Conservation (phyloP, 1,139 yeast species). For the Sugiyamaella novakii region DNA sequence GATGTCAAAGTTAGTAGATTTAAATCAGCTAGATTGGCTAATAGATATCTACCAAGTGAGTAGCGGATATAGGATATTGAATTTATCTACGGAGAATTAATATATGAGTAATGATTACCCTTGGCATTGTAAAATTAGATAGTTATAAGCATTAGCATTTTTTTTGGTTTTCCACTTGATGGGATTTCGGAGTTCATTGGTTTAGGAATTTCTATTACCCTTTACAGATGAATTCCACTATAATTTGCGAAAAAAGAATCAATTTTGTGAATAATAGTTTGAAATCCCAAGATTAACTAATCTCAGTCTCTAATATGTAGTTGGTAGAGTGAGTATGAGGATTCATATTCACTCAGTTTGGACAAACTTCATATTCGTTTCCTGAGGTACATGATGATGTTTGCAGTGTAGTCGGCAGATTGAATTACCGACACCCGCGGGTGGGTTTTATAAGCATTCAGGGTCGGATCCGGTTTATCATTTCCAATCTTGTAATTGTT, state of each 20-base stretch:
- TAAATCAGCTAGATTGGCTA: conserved; percentile 17
- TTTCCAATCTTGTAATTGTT: too few species aligned
- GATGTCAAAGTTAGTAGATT: conserved; percentile 23
- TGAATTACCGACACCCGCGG: too few species aligned
- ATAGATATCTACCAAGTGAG: conserved; percentile 1
- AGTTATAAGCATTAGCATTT: not conserved
- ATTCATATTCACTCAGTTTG: not conserved
- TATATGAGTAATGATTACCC: too few species aligned
- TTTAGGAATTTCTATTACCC: not conserved
- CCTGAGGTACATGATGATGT: too few species aligned
- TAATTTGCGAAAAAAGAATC: too few species aligned
- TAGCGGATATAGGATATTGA: too few species aligned
- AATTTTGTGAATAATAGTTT: too few species aligned
- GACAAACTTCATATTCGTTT: conserved; percentile 1
- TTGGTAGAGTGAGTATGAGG: not conserved
- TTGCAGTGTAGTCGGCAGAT: too few species aligned
- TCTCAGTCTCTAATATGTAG: conserved; percentile 4
- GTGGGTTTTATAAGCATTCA: too few species aligned
- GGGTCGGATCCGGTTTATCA: too few species aligned
- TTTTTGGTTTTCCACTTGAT: not conserved
- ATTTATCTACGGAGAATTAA: too few species aligned
- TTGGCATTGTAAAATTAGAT: not conserved
- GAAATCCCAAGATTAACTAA: not conserved
- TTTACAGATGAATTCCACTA: not conserved
- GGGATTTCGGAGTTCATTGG: not conserved